These are phyloP conservation scores for Bretschneidera sinensis DNA, from an alignment of 345 rosid species.

Conservation along the genomic window DNA sequence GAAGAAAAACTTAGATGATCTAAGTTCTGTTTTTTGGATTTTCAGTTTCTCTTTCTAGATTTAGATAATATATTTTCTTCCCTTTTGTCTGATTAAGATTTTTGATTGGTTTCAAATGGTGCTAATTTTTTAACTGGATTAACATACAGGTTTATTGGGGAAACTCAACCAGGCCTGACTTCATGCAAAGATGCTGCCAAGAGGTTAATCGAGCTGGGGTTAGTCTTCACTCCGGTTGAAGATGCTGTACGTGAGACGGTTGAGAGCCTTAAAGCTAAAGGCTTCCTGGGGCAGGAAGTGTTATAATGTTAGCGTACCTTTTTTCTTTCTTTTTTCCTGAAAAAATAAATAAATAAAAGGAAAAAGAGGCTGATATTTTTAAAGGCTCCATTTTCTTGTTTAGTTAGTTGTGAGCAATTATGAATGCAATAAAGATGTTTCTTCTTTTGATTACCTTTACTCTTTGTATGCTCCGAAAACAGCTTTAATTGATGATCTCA, in stretches of 20 bases:
- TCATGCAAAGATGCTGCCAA: conserved; percentile 64
- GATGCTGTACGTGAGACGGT: conserved; percentile 60
- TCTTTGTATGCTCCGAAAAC: conserved; percentile 1
- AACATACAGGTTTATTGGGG: conserved; percentile 40
- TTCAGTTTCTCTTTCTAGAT: neutral
- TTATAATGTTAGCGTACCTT: conserved; percentile 2
- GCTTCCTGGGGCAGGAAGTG: conserved; percentile 34
- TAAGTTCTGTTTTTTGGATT: neutral
- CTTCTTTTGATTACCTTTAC: conserved; percentile 1
- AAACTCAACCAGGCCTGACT: conserved; percentile 64
- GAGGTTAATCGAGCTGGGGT: conserved; percentile 56
- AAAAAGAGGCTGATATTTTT: neutral
- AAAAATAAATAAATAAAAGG: neutral
- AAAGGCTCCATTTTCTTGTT: too few species aligned
- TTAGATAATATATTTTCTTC: neutral
- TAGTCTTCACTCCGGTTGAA: conserved; percentile 60
- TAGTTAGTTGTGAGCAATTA: too few species aligned
- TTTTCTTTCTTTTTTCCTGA: neutral
- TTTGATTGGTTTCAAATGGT: neutral
- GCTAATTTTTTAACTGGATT: neutral
- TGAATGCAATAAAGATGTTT: conserved; percentile 1
- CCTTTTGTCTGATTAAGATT: neutral
- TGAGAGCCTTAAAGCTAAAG: conserved; percentile 52
- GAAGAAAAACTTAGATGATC: too few species aligned
- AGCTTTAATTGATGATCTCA: too few species aligned